phyloP scores from a whole-genome alignment of 192 early-diverging fungal genomes.

The Phycomyces blakesleeanus region DNA sequence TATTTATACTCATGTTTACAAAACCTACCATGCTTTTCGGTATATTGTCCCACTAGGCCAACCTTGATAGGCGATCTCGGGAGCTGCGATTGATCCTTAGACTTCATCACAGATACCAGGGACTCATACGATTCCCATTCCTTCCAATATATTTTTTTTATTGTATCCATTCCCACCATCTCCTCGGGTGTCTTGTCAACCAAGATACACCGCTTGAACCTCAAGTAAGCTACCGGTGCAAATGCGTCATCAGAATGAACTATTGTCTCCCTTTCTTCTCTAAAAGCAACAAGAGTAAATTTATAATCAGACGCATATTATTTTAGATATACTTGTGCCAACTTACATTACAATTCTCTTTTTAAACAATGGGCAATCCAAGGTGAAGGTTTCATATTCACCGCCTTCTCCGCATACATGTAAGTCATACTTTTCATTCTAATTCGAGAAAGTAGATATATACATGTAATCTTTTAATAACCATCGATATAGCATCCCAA shows the following conservation, averaged over 20 bases:
- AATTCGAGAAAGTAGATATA: background rate
- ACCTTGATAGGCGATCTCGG: too few relatives aligned
- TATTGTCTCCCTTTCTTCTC: conserved; percentile 67
- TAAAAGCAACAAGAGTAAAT: conserved; percentile 22
- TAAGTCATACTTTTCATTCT: conserved; percentile 72
- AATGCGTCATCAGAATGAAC: conserved; percentile 79
- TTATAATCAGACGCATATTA: too few relatives aligned
- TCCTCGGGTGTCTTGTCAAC: conserved; percentile 57
- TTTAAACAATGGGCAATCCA: conserved; percentile 91
- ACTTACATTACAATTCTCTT: conserved; percentile 78
- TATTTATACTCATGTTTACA: too few relatives aligned
- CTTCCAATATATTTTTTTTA: conserved; percentile 1
- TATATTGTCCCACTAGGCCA: too few relatives aligned
- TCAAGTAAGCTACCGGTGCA: conserved; percentile 80
- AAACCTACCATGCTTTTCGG: too few relatives aligned
- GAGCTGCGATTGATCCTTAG: too few relatives aligned
- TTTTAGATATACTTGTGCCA: too few relatives aligned
- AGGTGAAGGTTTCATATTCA: conserved; percentile 91
- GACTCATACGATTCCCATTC: conserved; percentile 17
- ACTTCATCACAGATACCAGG: conserved; percentile 1
- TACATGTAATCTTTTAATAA: background rate
- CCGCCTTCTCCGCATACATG: conserved; percentile 97
- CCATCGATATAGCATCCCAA: background rate
- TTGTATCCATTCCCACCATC: conserved; percentile 8
- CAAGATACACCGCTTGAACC: conserved; percentile 61